phyloP scores from a whole-genome alignment of 345 rosid species.

The Orychophragmus violaceus region DNA sequence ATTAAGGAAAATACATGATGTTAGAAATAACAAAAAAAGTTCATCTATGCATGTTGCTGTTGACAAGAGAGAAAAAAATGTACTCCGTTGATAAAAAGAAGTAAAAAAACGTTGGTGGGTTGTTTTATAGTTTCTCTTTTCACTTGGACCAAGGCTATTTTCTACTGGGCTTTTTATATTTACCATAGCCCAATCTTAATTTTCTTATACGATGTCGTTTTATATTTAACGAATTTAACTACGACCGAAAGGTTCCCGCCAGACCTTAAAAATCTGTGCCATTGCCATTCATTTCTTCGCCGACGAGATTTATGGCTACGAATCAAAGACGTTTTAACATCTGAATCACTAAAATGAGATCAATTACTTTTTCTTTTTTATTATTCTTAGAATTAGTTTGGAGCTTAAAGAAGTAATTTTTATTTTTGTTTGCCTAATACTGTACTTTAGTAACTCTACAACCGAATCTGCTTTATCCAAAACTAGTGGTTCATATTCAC shows the following conservation, averaged over 20 bases:
- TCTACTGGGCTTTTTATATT: no score
- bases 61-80: no score
- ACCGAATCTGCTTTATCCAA: conserved; percentile 23
- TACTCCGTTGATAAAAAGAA: no score
- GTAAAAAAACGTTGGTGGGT: no score
- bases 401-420: neutral
- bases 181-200: no score
- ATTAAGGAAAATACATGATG: neutral
- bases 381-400: neutral
- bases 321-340: neutral
- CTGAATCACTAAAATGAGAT: neutral
- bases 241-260: neutral
- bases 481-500: conserved; percentile 20
- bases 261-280: neutral
- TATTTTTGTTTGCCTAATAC: no score
- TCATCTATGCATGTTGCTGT: neutral
- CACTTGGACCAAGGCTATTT: neutral
- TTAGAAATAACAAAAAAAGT: neutral
- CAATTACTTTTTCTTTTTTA: neutral
- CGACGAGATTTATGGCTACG: neutral
- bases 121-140: neutral
- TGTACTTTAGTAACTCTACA: no score
- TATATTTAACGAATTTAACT: neutral
- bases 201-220: no score
- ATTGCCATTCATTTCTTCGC: neutral